These are phyloP conservation scores for Tubosaeta sp. DNA, from an alignment of 768 basidiomycete genomes.

Conservation along the genomic window DNA sequence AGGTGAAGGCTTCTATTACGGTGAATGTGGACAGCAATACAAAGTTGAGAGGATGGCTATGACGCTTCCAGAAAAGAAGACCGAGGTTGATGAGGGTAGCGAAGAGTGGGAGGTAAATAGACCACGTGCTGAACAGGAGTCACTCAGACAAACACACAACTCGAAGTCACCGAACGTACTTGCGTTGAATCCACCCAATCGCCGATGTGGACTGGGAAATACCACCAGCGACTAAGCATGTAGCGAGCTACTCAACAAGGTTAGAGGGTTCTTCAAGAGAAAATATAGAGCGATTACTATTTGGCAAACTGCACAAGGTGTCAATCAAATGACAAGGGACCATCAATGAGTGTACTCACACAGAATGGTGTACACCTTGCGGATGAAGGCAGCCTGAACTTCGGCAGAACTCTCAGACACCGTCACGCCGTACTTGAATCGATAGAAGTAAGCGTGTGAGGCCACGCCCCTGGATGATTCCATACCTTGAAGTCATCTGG, in stretches of 20 bases:
- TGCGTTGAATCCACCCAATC: slow-evolving; percentile 64
- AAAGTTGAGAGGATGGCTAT: slow-evolving; percentile 84
- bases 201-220: slow-evolving; percentile 61
- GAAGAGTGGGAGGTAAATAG: slow-evolving; percentile 74
- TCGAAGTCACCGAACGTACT: slow-evolving; percentile 43
- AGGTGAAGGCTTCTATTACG: slow-evolving; percentile 81
- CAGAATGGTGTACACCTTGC: slow-evolving; percentile 89
- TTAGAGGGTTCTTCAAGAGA: not conserved
- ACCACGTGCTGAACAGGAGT: slow-evolving; percentile 54
- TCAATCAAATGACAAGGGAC: slow-evolving; percentile 1
- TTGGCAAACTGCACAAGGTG: slow-evolving; percentile 51
- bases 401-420: slow-evolving; percentile 74
- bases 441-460: slow-evolving; percentile 3
- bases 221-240: slow-evolving; percentile 68
- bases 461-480: not conserved
- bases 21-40: slow-evolving; percentile 86
- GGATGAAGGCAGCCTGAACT: slow-evolving; percentile 80
- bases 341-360: slow-evolving; percentile 46
- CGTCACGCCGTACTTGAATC: slow-evolving; percentile 67
- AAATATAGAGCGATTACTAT: slow-evolving; percentile 46
- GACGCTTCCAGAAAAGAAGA: slow-evolving; percentile 88
- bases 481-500: slow-evolving; percentile 93
- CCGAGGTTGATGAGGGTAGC: slow-evolving; percentile 78
- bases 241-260: slow-evolving; percentile 48
- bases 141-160: slow-evolving; percentile 1